Evolutionary conservation across 2,329 filamentous ascomycete species (phyloP), one percentile per base, ranked within the genome.

Genomic region (Microdochium bolleyi): DNA sequence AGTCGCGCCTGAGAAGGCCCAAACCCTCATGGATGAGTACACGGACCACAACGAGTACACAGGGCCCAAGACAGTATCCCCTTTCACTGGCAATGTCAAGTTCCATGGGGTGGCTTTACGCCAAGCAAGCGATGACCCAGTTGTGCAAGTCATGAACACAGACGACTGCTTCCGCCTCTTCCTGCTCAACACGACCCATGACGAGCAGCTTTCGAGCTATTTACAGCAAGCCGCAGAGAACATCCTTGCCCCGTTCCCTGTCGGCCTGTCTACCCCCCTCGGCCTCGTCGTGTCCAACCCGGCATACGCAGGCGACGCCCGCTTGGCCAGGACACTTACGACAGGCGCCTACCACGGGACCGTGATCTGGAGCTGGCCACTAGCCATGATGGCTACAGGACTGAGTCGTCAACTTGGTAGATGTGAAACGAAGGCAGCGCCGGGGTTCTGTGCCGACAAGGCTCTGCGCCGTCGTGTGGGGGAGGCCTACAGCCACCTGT

Each of bases 81-180:
- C 71, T 78, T 55, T 67, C 71, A 53, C 51, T 30, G 64, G 64
- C 0, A 68, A 77, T 27, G 62, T 84, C 1, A 66, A 67, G 1
- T 83, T 79, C 65, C 77, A 85, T 55, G 80, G 75, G 3, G 62
- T 86, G 2, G 71, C 82, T 0, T 73, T 86, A 0, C 73, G 83
- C 3, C 80, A 76, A 2, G 71, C 75, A 53, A 65, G 74, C 49
- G 67, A 75, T 22, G 70, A 77, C 25, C 61, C 72, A 1, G 63
- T 77, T 16, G 78, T 85, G 1, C 68, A 71, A 25, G 73, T 85
- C 19, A 80, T 84, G 72, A 82, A 87, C 62, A 83, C 79, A 0
- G 83, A 87, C 56, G 79, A 82, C 54, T 82, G 77, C 51, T 87
- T 85, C 69, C 78, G 81, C 1, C 77, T 79, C 53, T 85, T 84